Evolutionary conservation across 164 flowering plant species (phyloP), one percentile per base, ranked within the genome.

Genomic region (Sedum album): DNA sequence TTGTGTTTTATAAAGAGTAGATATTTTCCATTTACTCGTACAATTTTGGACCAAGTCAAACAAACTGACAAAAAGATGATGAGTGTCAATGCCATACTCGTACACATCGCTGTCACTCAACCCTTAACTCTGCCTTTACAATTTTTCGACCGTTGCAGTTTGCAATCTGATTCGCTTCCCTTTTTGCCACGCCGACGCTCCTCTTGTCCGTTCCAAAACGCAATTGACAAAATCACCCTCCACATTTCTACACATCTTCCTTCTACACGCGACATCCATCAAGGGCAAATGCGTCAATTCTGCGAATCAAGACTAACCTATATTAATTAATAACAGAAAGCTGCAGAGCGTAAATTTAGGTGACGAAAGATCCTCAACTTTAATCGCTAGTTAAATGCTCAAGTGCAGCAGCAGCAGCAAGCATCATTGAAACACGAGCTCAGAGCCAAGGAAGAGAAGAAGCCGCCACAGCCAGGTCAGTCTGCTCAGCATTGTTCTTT

Each of bases 121-220:
- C n/a, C n/a, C n/a, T n/a, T n/a, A n/a, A n/a, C n/a, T 4, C 26
- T n/a, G 23, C 10, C 8, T n/a, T 23, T 25, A 23, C 2, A 6
- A 57, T 57, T 57, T 57, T 57, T 57, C 62, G 62, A 57, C 62
- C 62, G 62, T 57, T 57, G 62, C 33, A 14, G n/a, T n/a, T n/a
- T n/a, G n/a, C n/a, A 35, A 3, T 3, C 33, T 11, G 62, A 57
- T 57, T 57, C 28, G 33, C 62, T 28, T 55, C 61, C 4, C 61
- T 13, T 55, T 55, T 55, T 55, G 61, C 61, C 10, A 55, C 61
- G 61, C 61, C 31, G 15, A 57, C 62, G 62, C 62, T 57, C 62
- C 62, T 53, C 18, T 57, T 14, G 62, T 28, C 62, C 62, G 33
- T 30, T 57, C 33, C 18, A 26, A 57, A 57, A 11, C 20, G 1